These are phyloP conservation scores for Neopestalotiopsis sp. DNA, from an alignment of 2,329 filamentous ascomycete genomes.

Conservation along the genomic window DNA sequence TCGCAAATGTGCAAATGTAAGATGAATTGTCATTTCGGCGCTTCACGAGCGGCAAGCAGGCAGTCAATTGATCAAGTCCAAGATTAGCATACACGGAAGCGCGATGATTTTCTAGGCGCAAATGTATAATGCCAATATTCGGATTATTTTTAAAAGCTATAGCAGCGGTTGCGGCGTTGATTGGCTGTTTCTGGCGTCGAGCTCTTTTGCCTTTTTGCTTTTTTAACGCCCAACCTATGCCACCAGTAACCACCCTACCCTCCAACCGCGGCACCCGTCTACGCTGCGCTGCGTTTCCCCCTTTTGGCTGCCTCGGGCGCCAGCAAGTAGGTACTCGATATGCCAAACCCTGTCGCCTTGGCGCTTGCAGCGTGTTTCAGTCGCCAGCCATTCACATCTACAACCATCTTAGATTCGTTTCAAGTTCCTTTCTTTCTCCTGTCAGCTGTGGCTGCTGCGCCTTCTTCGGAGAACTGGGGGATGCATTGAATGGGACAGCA, in stretches of 20 bases:
- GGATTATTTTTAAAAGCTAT: not conserved
- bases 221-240: not conserved
- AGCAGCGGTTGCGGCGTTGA: not conserved
- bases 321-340: not conserved
- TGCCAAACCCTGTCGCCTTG: not conserved
- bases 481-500: not conserved
- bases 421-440: not conserved
- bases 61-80: no score
- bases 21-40: slow-evolving; percentile 1
- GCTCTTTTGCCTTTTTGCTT: not conserved
- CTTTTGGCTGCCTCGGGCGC: not conserved
- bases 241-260: not conserved
- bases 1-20: not conserved
- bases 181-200: not conserved
- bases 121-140: not conserved
- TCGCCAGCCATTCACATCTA: slow-evolving; percentile 9
- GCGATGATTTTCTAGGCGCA: not conserved
- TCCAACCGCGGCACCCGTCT: not conserved
- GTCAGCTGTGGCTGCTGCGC: not conserved
- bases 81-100: not conserved
- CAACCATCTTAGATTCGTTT: slow-evolving; percentile 5
- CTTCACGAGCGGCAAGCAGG: not conserved
- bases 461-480: not conserved
- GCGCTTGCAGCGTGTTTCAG: slow-evolving; percentile 17
- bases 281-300: not conserved